Evolutionary conservation across 306 rosid species (phyloP), one percentile per base, ranked within the genome.

Genomic region (Cyamopsis tetragonoloba): DNA sequence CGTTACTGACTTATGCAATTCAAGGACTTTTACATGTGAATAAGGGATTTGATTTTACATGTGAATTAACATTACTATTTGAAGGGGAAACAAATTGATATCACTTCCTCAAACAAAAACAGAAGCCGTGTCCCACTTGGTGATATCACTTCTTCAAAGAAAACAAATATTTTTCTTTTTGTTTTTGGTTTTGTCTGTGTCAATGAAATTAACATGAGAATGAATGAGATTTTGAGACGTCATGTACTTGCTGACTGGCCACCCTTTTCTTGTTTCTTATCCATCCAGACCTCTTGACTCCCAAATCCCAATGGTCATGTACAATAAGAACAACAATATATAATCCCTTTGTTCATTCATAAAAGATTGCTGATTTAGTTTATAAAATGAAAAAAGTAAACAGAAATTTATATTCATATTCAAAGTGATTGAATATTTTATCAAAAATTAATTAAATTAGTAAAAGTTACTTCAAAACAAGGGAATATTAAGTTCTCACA

Each of bases 181-280:
- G n/a, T n/a, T n/a, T n/a, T n/a, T n/a, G 3, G 61, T 14, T 14
- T 39, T 5, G 2, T 28, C 18, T 47, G 15, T 43, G 26, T 15
- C 15, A 53, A 27, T 14, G 41, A 43, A 62, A 62, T 9, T 43
- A 62, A 42, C 39, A 39, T 23, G 68, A 62, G 69, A 42, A 62
- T 62, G 69, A 28, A 27, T 27, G 56, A 62, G 54, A 62, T 8
- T 42, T 19, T 27, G 42, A 28, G 11, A 63, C 12, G 28, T 43
- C 30, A 44, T 63, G 41, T 14, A 13, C 20, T 61, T 61, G 68
- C 51, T 50, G 11, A 23, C 34, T 27, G 24, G 8, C 32, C 58
- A 11, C 8, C 8, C 13, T 19, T 7, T 7, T 19, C 30, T 19
- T 30, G 1, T 8, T 31, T 50, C 6, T 3, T 27, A 11, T 23